Base-by-base conservation (phyloP, 306 rosid genomes). In the Cicer chorassanicum region DNA sequence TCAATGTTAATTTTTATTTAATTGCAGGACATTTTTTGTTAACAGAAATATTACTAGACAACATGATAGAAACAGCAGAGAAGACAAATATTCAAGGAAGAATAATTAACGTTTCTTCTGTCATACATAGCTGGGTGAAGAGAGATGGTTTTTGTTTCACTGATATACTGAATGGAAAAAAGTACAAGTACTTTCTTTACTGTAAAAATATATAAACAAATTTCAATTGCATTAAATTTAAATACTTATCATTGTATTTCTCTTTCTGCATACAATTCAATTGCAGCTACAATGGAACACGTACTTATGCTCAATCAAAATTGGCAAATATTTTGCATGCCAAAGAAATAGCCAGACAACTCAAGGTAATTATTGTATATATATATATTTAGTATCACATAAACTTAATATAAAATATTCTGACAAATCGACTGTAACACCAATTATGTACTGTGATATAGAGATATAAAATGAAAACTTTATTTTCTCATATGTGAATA, bases 61-160 rank as follows among this genome's bases (percentile, higher is more conserved):
- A 86, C 70, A 94, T 94, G 97, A 82, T 92, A 84, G 93, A 87
- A 77, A 90, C 96, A 8, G 89, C 97, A 61, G 89, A 89, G 71
- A 80, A 82, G 76, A 90, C 89, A 41, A 85, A 92, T 6, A 78
- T 89, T 56, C 72, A 86, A 85, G 97, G 99, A 82, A 94, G 96
- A 83, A 94, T 94, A 70, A 84, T 94, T 18, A 94, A 89, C 50
- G 91, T 94, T 65, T 87, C 99, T 40, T 94, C 99, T 9, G 88
- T 92, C 69, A 86, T 94, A 10, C 99, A 94, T 82, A 79, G 88
- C 84, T 94, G 97, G 97, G 99, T 92, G 43, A 90, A 92, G 84
- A 87, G 81, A 77, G 85, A 87, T 56, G 60, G 75, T 13, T 92
- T 94, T 73, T 65, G 85, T 80, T 94, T 92, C 88, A 85, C 78